Base-by-base conservation (phyloP, 495 filamentous ascomycete species). In the Xanthoparmelia taractica region DNA sequence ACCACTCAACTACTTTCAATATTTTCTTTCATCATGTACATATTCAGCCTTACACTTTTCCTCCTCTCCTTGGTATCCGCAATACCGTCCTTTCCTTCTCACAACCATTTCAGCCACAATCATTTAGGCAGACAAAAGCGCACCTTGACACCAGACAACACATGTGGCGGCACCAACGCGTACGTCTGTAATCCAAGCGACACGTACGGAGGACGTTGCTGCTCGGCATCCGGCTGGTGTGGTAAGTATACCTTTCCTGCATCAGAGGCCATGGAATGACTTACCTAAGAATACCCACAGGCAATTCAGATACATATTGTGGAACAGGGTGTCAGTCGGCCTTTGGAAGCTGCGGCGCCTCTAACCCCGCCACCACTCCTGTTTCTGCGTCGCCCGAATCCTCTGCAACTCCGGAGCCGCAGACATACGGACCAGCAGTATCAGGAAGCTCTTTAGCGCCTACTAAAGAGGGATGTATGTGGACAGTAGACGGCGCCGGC, bases 401-500 rank as follows among this genome's bases (percentile, higher is more conserved):
- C 27, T 15, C 48, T n/a, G 13, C 50, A 18, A 33, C 20, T 12
- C 29, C 27, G 6, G 25, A 33, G 17, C 37, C 18, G 7, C 29
- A 47, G 17, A 11, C 50, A 12, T 29, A 17, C 27, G 48, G 29
- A 25, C 34, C 50, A 29, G 38, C 50, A 57, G 60, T 15, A 34
- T 25, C 50, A 10, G 50, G 50, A 0, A 33, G 8, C 17, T 54
- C 50, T 4, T 3, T 7, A 12, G 33, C 52, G 18, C 40, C 61
- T 12, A 37, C 10, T 15, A 50, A 38, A 67, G 40, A 57, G 4
- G 62, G 57, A n/a, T 64, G 61, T 43, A 27, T 47, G 29, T 64
- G 61, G 60, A 33, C 50, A 11, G 63, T 66, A 3, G 57, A 57
- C 6, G 64, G 59, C 57, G 50, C 43, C 11, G 58, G 57, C 34